Conservation (phyloP, 208 protist species). For the Trypanosoma lewisi region DNA sequence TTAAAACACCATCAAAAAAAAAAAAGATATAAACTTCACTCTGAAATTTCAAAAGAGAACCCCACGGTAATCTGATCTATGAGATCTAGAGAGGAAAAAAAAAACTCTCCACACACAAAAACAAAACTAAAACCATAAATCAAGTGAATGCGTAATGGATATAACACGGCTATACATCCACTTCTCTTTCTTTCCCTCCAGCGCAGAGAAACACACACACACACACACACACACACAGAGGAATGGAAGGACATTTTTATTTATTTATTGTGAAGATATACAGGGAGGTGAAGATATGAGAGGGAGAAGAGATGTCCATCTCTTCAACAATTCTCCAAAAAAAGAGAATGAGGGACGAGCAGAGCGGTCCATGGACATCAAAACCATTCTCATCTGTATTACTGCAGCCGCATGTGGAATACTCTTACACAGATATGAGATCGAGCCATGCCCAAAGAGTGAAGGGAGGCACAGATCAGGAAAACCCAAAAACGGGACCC, state of each 20-base stretch:
- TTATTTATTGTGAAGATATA: not conserved
- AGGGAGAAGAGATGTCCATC: constrained; percentile 1
- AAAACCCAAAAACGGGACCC: constrained; percentile 22
- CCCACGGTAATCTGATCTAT: too few species aligned
- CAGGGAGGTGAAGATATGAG: not conserved
- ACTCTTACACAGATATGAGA: not conserved
- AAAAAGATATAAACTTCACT: too few species aligned
- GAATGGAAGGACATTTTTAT: not conserved
- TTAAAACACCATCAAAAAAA: constrained; percentile 4
- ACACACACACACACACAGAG: not conserved
- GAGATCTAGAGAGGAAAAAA: too few species aligned
- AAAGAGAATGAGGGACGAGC: not conserved
- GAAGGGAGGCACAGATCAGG: constrained; percentile 4
- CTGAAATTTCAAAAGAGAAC: too few species aligned
- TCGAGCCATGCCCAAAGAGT: constrained; percentile 3
- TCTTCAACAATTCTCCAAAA: constrained; percentile 20
- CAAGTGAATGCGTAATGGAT: too few species aligned
- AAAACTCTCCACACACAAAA: too few species aligned
- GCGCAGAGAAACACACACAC: not conserved
- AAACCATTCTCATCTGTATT: constrained; percentile 1
- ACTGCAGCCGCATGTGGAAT: not conserved
- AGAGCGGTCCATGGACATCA: not conserved
- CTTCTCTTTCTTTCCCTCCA: constrained; percentile 14
- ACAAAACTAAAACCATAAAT: too few species aligned
- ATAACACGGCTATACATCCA: too few species aligned